Evolutionary conservation across 495 filamentous ascomycete genomes (phyloP).

Genomic region (Hypoxylon trugodes): DNA sequence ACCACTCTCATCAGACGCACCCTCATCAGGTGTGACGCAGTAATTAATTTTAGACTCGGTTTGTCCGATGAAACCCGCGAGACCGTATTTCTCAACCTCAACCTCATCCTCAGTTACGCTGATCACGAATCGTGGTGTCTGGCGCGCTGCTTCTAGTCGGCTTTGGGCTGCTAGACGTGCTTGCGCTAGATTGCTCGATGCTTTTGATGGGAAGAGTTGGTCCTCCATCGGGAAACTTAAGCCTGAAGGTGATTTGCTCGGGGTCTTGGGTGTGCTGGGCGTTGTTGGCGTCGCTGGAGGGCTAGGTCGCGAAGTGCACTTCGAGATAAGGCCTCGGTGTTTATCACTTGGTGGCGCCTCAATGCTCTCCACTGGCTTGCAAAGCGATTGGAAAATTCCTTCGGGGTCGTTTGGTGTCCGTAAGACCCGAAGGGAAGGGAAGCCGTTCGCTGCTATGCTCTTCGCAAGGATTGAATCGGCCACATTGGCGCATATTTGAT

Average conservation of each 20-base stretch:
- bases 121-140: slow-evolving; percentile 58
- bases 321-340: slow-evolving; percentile 46
- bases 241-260: slow-evolving; percentile 36
- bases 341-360: slow-evolving; percentile 50
- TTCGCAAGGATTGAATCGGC: slow-evolving; percentile 78
- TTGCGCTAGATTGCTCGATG: slow-evolving; percentile 56
- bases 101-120: slow-evolving; percentile 61
- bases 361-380: slow-evolving; percentile 60
- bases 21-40: slow-evolving; percentile 63
- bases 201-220: slow-evolving; percentile 43
- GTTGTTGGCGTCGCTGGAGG: slow-evolving; percentile 38
- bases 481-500: slow-evolving; percentile 48
- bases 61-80: slow-evolving; percentile 67
- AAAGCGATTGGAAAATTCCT: slow-evolving; percentile 75
- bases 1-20: slow-evolving; percentile 62
- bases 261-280: slow-evolving; percentile 39
- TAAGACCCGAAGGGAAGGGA: slow-evolving; percentile 72
- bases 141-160: slow-evolving; percentile 63
- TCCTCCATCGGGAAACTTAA: slow-evolving; percentile 41
- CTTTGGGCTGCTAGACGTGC: slow-evolving; percentile 65
- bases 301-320: slow-evolving; percentile 34
- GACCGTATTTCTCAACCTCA: slow-evolving; percentile 53
- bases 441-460: slow-evolving; percentile 73
- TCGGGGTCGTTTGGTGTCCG: slow-evolving; percentile 79
- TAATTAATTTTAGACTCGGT: slow-evolving; percentile 67